Percentiles rank a stretch among this genome's conserved stretches.
Evolutionary conservation across 495 filamentous ascomycete species (phyloP).

Genomic region (Trichoderma gamsii): DNA sequence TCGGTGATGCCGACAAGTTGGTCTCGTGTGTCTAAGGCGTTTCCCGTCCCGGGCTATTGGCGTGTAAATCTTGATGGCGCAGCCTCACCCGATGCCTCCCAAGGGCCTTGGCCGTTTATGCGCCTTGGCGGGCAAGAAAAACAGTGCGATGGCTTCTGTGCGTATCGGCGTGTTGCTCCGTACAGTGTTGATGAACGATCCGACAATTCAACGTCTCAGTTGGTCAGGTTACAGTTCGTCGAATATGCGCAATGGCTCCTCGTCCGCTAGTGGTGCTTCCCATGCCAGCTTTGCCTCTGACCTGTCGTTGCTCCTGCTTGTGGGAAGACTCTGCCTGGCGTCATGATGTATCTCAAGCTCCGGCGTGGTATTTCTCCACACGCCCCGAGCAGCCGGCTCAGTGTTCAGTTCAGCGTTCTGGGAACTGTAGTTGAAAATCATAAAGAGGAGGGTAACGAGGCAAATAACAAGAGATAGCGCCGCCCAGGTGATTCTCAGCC

Average conservation of each 20-base stretch:
- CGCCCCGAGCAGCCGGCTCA: neutral
- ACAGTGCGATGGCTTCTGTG: neutral
- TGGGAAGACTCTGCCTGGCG: neutral
- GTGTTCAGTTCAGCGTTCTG: neutral
- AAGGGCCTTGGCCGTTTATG: neutral
- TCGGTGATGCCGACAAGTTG: slow-evolving; percentile 9
- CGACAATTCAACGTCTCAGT: neutral
- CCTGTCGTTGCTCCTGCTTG: neutral
- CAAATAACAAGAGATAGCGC: slow-evolving; percentile 27
- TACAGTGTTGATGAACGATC: neutral
- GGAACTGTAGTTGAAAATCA: neutral
- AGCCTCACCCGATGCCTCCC: neutral
- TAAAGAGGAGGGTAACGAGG: neutral
- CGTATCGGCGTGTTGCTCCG: neutral
- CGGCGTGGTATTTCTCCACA: neutral
- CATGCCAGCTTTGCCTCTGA: neutral
- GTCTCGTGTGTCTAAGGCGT: slow-evolving; percentile 4
- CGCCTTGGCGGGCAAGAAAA: neutral
- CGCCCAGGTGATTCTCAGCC: slow-evolving; percentile 58
- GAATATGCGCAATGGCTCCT: slow-evolving; percentile 25
- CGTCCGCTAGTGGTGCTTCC: slow-evolving; percentile 19
- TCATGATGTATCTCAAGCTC: neutral
- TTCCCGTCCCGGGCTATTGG: neutral
- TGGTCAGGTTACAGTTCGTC: slow-evolving; percentile 27
- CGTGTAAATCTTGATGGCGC: neutral